phyloP scores from a whole-genome alignment of 495 filamentous ascomycete species.

The Penicillium steckii region DNA sequence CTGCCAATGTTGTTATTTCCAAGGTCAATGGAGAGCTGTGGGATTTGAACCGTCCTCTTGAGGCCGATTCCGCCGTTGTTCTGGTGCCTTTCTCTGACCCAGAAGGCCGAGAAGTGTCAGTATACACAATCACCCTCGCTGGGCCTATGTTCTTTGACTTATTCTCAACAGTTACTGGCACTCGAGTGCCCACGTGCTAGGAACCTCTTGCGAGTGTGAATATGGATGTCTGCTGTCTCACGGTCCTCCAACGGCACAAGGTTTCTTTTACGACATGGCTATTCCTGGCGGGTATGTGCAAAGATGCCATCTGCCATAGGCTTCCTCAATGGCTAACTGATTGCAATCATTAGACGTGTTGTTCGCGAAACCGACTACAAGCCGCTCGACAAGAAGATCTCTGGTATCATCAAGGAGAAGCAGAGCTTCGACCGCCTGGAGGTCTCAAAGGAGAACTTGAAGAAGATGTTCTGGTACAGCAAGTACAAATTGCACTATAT shows the following conservation, averaged over 20 bases:
- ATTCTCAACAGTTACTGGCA: too few species aligned
- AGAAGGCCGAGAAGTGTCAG: constrained; percentile 73
- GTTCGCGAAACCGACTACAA: constrained; percentile 76
- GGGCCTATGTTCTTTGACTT: too few species aligned
- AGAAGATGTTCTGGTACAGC: constrained; percentile 96
- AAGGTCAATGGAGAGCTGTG: constrained; percentile 81
- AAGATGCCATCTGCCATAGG: neutral
- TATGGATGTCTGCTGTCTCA: constrained; percentile 90
- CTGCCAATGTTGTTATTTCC: constrained; percentile 65
- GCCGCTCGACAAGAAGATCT: constrained; percentile 71
- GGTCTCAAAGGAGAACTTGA: constrained; percentile 82
- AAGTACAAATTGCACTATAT: constrained; percentile 97
- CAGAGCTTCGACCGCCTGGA: constrained; percentile 90
- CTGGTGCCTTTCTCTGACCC: constrained; percentile 82
- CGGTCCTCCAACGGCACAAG: constrained; percentile 86
- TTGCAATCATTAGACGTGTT: constrained; percentile 43
- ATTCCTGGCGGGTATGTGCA: constrained; percentile 64
- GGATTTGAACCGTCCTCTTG: constrained; percentile 89
- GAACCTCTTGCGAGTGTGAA: constrained; percentile 84
- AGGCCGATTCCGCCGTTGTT: constrained; percentile 69
- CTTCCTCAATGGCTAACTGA: constrained; percentile 12
- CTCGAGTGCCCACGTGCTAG: constrained; percentile 88
- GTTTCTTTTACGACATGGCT: constrained; percentile 98
- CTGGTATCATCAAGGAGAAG: constrained; percentile 88
- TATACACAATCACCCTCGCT: too few species aligned